Evolutionary conservation across 768 basidiomycete species (phyloP).

Genomic region (Boletus rex-veris): DNA sequence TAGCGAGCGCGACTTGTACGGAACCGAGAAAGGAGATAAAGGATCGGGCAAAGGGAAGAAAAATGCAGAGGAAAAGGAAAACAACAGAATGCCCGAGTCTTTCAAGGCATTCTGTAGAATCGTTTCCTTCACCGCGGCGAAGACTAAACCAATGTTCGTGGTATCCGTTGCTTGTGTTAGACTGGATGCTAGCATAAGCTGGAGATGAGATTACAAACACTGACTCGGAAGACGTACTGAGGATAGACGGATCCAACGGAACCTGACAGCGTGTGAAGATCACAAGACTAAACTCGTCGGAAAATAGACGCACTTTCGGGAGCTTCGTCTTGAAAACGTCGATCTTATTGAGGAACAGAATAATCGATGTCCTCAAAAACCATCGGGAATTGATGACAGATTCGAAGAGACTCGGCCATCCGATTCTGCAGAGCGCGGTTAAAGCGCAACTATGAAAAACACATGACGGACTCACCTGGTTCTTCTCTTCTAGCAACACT

Average conservation of each 20-base stretch:
- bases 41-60: not conserved
- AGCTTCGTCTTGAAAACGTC: conserved; percentile 76
- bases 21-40: not conserved
- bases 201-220: not conserved
- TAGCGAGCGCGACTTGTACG: conserved; percentile 18
- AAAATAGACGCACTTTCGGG: conserved; percentile 38
- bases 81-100: conserved; percentile 77
- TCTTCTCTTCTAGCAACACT: conserved; percentile 58
- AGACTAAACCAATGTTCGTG: conserved; percentile 75
- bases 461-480: conserved; percentile 22
- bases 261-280: conserved; percentile 38
- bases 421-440: conserved; percentile 48
- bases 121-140: conserved; percentile 91
- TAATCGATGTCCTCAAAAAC: conserved; percentile 66
- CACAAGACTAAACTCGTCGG: fast-evolving
- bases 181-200: conserved; percentile 33
- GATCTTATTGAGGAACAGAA: conserved; percentile 69
- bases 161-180: conserved; percentile 89
- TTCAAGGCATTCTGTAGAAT: conserved; percentile 85
- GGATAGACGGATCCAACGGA: conserved; percentile 89
- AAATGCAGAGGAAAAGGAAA: not conserved
- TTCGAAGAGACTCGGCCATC: conserved; percentile 74
- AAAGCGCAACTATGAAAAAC: not conserved
- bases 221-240: conserved; percentile 63
- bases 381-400: conserved; percentile 77